Conservation (phyloP, 345 rosid genomes). For the Ceriops decandra region DNA sequence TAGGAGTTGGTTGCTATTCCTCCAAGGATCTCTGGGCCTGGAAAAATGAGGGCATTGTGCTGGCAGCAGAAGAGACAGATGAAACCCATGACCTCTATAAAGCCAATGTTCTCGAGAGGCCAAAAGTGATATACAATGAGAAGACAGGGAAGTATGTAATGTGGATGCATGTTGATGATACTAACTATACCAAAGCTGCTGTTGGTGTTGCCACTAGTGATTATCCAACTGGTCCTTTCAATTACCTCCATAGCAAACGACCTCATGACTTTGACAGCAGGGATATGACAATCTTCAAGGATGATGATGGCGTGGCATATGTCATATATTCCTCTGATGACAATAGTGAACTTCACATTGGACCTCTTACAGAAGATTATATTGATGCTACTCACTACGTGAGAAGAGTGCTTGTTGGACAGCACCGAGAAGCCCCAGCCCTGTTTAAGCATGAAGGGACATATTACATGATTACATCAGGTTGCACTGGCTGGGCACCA, state of each 20-base stretch:
- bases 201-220: conserved; percentile 76
- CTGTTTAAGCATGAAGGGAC: conserved; percentile 67
- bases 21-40: conserved; percentile 89
- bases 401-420: conserved; percentile 61
- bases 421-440: conserved; percentile 91
- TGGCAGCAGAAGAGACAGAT: conserved; percentile 63
- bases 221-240: conserved; percentile 76
- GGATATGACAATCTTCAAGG: conserved; percentile 95
- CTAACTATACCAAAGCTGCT: conserved; percentile 89
- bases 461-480: conserved; percentile 90
- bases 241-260: conserved; percentile 62
- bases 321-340: conserved; percentile 77
- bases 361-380: conserved; percentile 69
- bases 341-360: conserved; percentile 88
- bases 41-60: conserved; percentile 86
- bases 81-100: conserved; percentile 77
- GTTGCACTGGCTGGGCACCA: conserved; percentile 97
- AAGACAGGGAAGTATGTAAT: conserved; percentile 72
- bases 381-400: conserved; percentile 51
- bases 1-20: conserved; percentile 95
- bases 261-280: conserved; percentile 89
- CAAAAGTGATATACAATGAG: conserved; percentile 81
- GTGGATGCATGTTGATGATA: conserved; percentile 98
- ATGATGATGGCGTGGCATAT: conserved; percentile 72
- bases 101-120: conserved; percentile 87